A percentile compares a stretch with the other conserved stretches of the same genome.
Conservation (phyloP, 116 monocot genomes). For the Phalaenopsis hybrid region DNA sequence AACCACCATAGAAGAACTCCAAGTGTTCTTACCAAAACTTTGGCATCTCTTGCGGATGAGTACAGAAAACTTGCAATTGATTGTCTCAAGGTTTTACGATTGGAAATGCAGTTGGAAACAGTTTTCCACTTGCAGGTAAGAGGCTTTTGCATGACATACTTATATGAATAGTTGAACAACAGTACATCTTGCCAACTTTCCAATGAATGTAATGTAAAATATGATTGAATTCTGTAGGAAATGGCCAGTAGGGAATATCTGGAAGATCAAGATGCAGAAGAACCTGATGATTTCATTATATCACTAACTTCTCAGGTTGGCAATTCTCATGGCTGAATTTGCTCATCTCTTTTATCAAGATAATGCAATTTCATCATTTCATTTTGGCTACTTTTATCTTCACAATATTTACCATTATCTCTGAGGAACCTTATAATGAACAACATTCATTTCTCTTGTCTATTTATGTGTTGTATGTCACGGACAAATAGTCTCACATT, state of each 20-base stretch:
- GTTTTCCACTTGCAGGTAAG: slow-evolving; percentile 91
- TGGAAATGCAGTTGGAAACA: slow-evolving; percentile 97
- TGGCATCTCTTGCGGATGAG: slow-evolving; percentile 71
- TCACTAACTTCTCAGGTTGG: slow-evolving; percentile 85
- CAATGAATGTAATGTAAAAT: slow-evolving; percentile 5
- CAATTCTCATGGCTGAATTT: neutral
- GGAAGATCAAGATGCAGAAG: slow-evolving; percentile 98
- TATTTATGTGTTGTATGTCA: no score
- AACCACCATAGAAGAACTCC: slow-evolving; percentile 47
- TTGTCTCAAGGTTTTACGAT: slow-evolving; percentile 83
- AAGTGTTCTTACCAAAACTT: slow-evolving; percentile 62
- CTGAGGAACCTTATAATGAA: neutral
- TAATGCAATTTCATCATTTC: neutral
- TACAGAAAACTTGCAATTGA: slow-evolving; percentile 84
- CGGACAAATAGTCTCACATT: no score
- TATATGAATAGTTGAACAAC: neutral
- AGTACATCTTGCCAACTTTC: neutral
- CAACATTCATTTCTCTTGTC: neutral
- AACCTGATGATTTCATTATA: slow-evolving; percentile 95
- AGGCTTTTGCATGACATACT: neutral
- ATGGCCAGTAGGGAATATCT: slow-evolving; percentile 80
- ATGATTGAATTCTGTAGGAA: slow-evolving; percentile 42
- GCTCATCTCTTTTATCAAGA: neutral
- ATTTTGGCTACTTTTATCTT: neutral
- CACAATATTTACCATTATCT: neutral